Evolutionary conservation across 2,329 filamentous ascomycete genomes (phyloP), one percentile per base, ranked within the genome.

Genomic region (Septoria linicola): DNA sequence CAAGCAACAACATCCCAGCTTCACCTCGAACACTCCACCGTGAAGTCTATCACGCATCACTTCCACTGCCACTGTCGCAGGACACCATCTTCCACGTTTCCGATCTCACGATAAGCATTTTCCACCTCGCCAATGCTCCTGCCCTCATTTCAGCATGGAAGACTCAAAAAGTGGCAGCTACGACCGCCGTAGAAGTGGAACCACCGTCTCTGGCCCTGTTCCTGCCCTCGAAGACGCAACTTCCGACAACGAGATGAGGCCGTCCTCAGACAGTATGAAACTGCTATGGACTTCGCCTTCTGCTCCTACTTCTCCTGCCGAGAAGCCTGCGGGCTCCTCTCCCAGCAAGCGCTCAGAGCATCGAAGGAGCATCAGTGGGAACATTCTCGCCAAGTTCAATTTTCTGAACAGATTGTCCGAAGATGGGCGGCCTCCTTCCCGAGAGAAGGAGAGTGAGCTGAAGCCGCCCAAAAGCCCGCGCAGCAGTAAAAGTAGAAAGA

Each of bases 321-420:
- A 57, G 20, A 53, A 58, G 14, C 53, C 51, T 4, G 54, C 57
- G 21, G 53, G 56, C 35, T 14, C 43, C 35, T 45, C 54, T 11
- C 41, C 37, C 5, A 27, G 37, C 36, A 53, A 54, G 41, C 47
- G 44, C 13, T 55, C 51, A 51, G 63, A 66, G 46, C 73, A 81
- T 67, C 75, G 73, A 64, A 75, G 81, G 66, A 82, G 72, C 61
- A 70, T 80, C 43, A 86, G 83, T 20, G 82, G 82, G 27, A 81
- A 82, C 53, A 74, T 91, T 36, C 73, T 92, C 23, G 84, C 85
- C 34, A 81, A 80, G 58, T 75, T 92, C 46, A 81, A 84, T 34
- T 89, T 91, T 66, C 72, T 91, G 57, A 81, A 83, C 40, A 69
- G 72, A 49, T 69, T 69, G 53, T 61, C 71, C 71, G 56, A 71